Evolutionary conservation across 1,139 yeast species (phyloP), one percentile per base, ranked within the genome.

Genomic region (Sugiyamaella paludigena): DNA sequence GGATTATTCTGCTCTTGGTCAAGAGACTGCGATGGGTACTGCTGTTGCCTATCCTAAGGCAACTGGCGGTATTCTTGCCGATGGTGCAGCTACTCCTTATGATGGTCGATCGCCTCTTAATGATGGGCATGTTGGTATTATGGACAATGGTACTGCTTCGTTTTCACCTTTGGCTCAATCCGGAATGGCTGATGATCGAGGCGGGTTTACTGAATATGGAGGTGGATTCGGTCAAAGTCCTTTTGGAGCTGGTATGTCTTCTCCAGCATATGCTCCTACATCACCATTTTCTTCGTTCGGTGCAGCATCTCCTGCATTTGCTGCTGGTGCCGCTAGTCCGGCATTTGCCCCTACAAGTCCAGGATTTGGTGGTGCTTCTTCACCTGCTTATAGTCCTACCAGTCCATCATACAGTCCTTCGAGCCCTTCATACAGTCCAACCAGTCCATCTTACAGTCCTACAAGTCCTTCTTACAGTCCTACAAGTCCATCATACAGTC

Each of bases 71-170:
- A 74, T 40, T 40, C 48, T 49, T 9, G 50, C 57, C 16, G 96
- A 85, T 54, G 98, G 98, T 57, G 86, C 95, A 52, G 95, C 96
- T 41, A 94, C 99, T 46, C 97, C 96, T 40, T 92, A 92, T 71
- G 91, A 88, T 62, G 81, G 78, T 51, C 79, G 84, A 56, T 86
- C 88, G 43, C 87, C 92, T 65, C 79, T 84, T 61, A 76, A 74
- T 48, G 91, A 85, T 63, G 83, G 84, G 49, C 87, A 84, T 59
- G 79, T 80, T 60, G 94, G 84, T 63, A 89, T 84, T 59, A 89
- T 87, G 57, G 87, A 88, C 48, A 89, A 89, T 58, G 60, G 58
- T 43, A 3, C 24, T 19, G 74, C 72, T 2, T 61, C 70, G 28
- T 94, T 94, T 76, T 92, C 98, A 41, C 98, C 98, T 49, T 77